Percentiles rank a stretch among this genome's conserved stretches.
Evolutionary conservation across 495 filamentous ascomycete species (phyloP).

Genomic region (Neurospora terricola): DNA sequence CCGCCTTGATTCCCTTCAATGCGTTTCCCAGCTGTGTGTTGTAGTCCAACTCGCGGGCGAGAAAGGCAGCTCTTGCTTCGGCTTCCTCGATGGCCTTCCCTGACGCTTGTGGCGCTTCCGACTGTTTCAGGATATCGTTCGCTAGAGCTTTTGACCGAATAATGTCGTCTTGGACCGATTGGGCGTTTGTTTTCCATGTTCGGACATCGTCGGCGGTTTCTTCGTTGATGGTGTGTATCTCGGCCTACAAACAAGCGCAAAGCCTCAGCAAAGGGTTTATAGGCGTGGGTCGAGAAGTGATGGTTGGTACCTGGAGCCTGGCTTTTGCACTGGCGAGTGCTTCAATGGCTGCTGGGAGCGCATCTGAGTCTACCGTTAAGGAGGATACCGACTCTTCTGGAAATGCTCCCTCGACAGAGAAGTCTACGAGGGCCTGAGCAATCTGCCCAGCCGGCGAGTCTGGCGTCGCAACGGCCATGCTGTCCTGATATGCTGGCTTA

Average conservation of each 20-base stretch:
- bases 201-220: conserved; percentile 68
- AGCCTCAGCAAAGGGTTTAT: conserved; percentile 4
- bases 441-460: conserved; percentile 23
- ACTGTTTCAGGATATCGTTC: conserved; percentile 61
- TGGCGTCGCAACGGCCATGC: conserved; percentile 10
- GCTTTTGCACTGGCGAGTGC: conserved; percentile 55
- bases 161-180: conserved; percentile 74
- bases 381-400: conserved; percentile 66
- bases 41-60: conserved; percentile 67
- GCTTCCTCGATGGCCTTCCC: conserved; percentile 52
- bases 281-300: neutral
- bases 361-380: conserved; percentile 46
- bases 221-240: conserved; percentile 63
- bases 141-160: conserved; percentile 60
- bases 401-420: conserved; percentile 59
- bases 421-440: conserved; percentile 60
- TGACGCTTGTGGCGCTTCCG: conserved; percentile 53
- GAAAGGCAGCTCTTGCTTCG: conserved; percentile 56
- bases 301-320: conserved; percentile 52
- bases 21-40: conserved; percentile 56
- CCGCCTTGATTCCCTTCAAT: conserved; percentile 48
- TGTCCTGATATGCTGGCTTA: neutral
- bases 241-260: conserved; percentile 34
- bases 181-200: conserved; percentile 74
- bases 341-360: conserved; percentile 53